phyloP scores from a whole-genome alignment of 177 flowering plant species.

The Telopea speciosissima region DNA sequence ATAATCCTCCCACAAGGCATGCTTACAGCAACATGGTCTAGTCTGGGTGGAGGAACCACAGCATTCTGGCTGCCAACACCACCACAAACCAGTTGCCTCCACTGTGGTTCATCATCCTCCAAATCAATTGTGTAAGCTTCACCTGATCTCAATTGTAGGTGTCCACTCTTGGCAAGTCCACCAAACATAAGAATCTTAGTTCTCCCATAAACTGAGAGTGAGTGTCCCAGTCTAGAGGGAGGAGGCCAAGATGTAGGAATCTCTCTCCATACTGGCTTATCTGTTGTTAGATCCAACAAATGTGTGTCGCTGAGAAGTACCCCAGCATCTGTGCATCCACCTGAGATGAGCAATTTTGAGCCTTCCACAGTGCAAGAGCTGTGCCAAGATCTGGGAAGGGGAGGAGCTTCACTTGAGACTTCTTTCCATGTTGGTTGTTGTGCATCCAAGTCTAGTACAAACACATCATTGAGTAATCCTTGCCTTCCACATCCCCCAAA shows the following conservation, averaged over 20 bases:
- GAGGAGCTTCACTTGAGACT: conserved; percentile 61
- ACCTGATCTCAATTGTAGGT: conserved; percentile 55
- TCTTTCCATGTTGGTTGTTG: conserved; percentile 82
- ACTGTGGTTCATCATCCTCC: conserved; percentile 54
- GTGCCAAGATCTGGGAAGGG: conserved; percentile 85
- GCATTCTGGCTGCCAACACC: conserved; percentile 48
- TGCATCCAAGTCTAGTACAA: conserved; percentile 78
- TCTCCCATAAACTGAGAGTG: conserved; percentile 68
- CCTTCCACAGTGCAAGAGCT: conserved; percentile 82
- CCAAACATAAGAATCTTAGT: conserved; percentile 82
- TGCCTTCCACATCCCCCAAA: conserved; percentile 83
- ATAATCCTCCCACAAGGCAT: conserved; percentile 77
- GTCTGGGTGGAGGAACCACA: conserved; percentile 70
- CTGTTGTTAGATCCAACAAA: conserved; percentile 54
- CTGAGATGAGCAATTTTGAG: conserved; percentile 71
- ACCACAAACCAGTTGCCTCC: conserved; percentile 63
- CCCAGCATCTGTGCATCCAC: conserved; percentile 86
- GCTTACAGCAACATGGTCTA: conserved; percentile 82
- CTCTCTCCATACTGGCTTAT: conserved; percentile 73
- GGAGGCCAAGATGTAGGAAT: conserved; percentile 67
- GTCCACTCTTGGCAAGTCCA: conserved; percentile 75
- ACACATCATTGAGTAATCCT: conserved; percentile 80
- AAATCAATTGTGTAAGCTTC: conserved; percentile 73
- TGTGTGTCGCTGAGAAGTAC: conserved; percentile 70
- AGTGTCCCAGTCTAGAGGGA: conserved; percentile 71